These are phyloP conservation scores for Cinchona pubescens DNA, from an alignment of 257 asterid genomes.

Conservation along the genomic window DNA sequence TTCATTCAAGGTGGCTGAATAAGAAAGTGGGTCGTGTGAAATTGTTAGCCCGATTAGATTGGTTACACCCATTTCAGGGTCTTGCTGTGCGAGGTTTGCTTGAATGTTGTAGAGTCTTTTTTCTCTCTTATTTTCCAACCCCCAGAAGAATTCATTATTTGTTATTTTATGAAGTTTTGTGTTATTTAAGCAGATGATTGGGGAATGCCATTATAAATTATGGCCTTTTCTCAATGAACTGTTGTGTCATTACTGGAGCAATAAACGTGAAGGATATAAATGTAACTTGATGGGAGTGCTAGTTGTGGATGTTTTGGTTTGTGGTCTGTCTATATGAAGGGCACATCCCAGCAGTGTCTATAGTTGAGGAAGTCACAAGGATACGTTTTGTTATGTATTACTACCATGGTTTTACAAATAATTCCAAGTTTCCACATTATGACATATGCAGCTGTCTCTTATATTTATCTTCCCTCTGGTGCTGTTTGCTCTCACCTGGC, in stretches of 20 bases:
- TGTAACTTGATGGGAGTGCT: neutral
- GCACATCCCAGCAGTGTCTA: too few species aligned
- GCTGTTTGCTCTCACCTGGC: neutral
- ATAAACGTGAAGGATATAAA: neutral
- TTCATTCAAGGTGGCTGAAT: slow-evolving; percentile 3
- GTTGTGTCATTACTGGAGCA: neutral
- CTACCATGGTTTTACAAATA: neutral
- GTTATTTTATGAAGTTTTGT: neutral
- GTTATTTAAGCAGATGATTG: slow-evolving; percentile 1
- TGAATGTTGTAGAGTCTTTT: slow-evolving; percentile 11
- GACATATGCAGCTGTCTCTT: neutral
- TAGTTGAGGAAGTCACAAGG: neutral
- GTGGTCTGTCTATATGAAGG: too few species aligned
- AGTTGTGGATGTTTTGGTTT: neutral
- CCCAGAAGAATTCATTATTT: neutral
- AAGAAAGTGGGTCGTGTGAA: slow-evolving; percentile 1
- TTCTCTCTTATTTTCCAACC: neutral
- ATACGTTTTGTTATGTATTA: neutral
- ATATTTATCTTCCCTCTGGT: neutral
- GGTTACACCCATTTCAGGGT: neutral
- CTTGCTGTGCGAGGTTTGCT: slow-evolving; percentile 10
- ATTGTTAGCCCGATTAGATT: neutral
- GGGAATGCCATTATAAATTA: slow-evolving; percentile 2
- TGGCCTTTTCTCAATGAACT: slow-evolving; percentile 3
- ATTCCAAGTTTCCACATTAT: neutral